Conservation (phyloP, 495 filamentous ascomycete genomes). For the Chaetomidium leptoderma region DNA sequence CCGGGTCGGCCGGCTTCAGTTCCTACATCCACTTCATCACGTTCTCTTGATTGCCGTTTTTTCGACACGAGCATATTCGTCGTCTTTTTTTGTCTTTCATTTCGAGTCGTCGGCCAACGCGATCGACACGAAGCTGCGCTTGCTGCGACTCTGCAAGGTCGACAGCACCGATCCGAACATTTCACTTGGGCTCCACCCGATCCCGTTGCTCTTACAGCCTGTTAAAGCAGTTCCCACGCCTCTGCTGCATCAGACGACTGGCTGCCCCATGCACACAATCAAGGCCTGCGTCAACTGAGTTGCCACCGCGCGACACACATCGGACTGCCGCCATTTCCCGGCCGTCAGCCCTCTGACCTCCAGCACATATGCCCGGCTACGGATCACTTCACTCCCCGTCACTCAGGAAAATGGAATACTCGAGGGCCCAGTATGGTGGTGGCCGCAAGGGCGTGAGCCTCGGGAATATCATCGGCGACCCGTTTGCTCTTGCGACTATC, state of each 20-base stretch:
- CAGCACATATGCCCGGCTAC: constrained; percentile 63
- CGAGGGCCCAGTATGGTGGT: constrained; percentile 53
- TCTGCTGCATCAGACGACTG: constrained; percentile 17
- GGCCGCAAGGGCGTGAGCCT: constrained; percentile 61
- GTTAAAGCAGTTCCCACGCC: neutral
- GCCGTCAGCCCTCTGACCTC: constrained; percentile 20
- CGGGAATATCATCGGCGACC: constrained; percentile 90
- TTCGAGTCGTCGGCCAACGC: neutral
- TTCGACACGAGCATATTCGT: neutral
- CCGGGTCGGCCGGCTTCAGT: neutral
- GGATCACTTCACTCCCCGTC: constrained; percentile 69
- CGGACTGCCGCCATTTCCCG: constrained; percentile 11
- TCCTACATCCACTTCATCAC: neutral
- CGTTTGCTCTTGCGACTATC: constrained; percentile 90
- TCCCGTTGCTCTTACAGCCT: constrained; percentile 12
- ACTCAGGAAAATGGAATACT: constrained; percentile 74
- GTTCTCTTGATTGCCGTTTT: constrained; percentile 8
- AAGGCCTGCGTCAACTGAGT: constrained; percentile 27
- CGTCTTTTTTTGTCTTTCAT: neutral
- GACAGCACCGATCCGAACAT: constrained; percentile 8
- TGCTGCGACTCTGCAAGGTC: neutral
- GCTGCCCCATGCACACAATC: constrained; percentile 19
- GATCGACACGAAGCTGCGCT: neutral
- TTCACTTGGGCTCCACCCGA: constrained; percentile 16
- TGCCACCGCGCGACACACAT: constrained; percentile 24